Base-by-base conservation (phyloP, 257 asterid species). In the Gynochthodes officinalis region DNA sequence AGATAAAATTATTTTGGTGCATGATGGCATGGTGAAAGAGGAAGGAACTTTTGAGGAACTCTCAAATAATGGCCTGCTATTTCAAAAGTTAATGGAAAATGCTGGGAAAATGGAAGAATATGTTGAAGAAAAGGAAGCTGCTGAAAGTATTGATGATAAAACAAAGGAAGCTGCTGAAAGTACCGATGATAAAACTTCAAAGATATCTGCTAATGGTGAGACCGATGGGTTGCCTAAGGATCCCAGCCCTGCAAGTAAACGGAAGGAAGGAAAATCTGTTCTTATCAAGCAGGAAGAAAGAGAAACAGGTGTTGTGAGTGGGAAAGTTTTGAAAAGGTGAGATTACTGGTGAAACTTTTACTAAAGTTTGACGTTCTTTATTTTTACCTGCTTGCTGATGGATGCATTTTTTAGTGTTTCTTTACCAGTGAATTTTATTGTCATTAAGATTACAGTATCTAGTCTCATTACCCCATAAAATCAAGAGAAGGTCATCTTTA, bases 221-320 rank as follows among this genome's bases (percentile, higher is more conserved):
- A 68, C 72, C 70, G 60, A 57, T 27, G 94, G 78, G 67, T 69
- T 71, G 49, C 42, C 90, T 67, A 83, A 82, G 75, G 93, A 89
- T 80, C 82, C 68, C 23, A 80, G 59, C 53, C 78, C 80, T 63
- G 75, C 66, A 69, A 78, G 70, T 59, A 72, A 82, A 70, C 88
- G 81, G 84, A 88, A 85, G 79, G 90, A 84, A 84, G 92, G 91
- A 70, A 95, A 90, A 82, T 88, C 97, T 68, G 63, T 95, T 77
- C 93, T 95, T 62, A 90, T 95, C 77, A 95, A 95, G 88, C 96
- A 95, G 85, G 98, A 95, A 88, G 99, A 95, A 80, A 86, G 99
- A 55, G 98, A 92, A 85, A 95, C 98, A 37, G 99, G 99, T 16
- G 98, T 95, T 64, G 92, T 95, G 79, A 95, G 98, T 85, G 79